Evolutionary conservation across 306 rosid species (phyloP).

Genomic region (Prunus campanulata): DNA sequence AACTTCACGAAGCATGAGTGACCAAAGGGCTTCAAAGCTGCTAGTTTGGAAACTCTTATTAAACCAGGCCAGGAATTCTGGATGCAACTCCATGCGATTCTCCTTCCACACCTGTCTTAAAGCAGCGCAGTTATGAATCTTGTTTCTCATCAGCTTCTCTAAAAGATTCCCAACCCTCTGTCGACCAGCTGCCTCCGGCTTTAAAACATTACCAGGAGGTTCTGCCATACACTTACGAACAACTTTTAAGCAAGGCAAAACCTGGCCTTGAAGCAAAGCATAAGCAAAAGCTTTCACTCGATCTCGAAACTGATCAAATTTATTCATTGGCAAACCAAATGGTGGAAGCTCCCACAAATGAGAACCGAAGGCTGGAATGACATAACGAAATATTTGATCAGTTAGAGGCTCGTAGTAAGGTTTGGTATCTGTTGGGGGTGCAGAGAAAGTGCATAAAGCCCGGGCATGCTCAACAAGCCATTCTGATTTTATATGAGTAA

Average conservation of each 20-base stretch:
- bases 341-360: slow-evolving; percentile 81
- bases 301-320: slow-evolving; percentile 9
- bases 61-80: slow-evolving; percentile 80
- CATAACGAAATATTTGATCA: slow-evolving; percentile 63
- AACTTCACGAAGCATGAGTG: slow-evolving; percentile 61
- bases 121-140: slow-evolving; percentile 46
- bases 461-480: slow-evolving; percentile 85
- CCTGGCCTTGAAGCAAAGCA: slow-evolving; percentile 86
- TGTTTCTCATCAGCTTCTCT: slow-evolving; percentile 41
- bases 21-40: slow-evolving; percentile 56
- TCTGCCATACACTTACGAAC: slow-evolving; percentile 64
- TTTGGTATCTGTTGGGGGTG: slow-evolving; percentile 55
- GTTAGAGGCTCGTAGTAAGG: slow-evolving; percentile 63
- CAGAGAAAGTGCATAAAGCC: slow-evolving; percentile 65
- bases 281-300: slow-evolving; percentile 60
- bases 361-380: slow-evolving; percentile 66
- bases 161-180: slow-evolving; percentile 74
- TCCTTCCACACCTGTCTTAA: slow-evolving; percentile 70
- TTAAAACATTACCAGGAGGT: slow-evolving; percentile 66
- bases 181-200: slow-evolving; percentile 69
- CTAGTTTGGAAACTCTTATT: slow-evolving; percentile 49
- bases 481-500: slow-evolving; percentile 63
- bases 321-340: slow-evolving; percentile 41
- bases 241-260: slow-evolving; percentile 62
- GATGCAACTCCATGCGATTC: slow-evolving; percentile 56